phyloP scores from a whole-genome alignment of 2,329 filamentous ascomycete species.

The Trichothecium roseum region DNA sequence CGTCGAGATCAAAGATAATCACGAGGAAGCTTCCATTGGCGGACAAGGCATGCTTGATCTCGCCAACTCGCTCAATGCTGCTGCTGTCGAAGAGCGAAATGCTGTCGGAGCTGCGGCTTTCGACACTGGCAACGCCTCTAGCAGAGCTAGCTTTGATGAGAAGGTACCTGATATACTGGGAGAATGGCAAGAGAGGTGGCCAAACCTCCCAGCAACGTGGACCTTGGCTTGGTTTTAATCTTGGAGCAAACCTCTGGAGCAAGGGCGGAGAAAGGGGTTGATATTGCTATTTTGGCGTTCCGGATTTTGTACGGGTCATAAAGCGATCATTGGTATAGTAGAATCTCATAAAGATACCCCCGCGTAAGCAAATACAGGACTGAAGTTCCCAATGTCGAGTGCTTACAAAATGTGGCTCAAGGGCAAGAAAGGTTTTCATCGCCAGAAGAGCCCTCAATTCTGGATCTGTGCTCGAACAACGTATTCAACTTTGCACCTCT shows the following conservation, averaged over 20 bases:
- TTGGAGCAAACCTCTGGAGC: too few species aligned
- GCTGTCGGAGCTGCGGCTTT: slow-evolving; percentile 54
- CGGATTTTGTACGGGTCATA: too few species aligned
- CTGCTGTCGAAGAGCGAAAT: slow-evolving; percentile 67
- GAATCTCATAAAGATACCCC: too few species aligned
- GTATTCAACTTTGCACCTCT: too few species aligned
- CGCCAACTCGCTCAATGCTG: slow-evolving; percentile 72
- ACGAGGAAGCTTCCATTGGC: slow-evolving; percentile 87
- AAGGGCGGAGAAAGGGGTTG: not conserved
- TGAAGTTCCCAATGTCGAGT: too few species aligned
- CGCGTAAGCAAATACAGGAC: too few species aligned
- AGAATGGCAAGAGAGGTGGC: slow-evolving; percentile 92
- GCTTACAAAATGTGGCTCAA: too few species aligned
- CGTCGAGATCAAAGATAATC: slow-evolving; percentile 96
- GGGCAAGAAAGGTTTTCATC: too few species aligned
- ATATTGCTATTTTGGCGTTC: not conserved
- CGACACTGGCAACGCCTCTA: slow-evolving; percentile 56
- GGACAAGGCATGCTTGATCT: slow-evolving; percentile 88
- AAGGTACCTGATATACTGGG: slow-evolving; percentile 84
- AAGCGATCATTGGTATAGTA: too few species aligned
- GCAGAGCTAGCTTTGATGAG: slow-evolving; percentile 77
- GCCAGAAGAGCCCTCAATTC: too few species aligned
- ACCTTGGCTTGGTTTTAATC: slow-evolving; percentile 84
- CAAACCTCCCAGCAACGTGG: slow-evolving; percentile 83
- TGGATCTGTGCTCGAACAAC: too few species aligned